Evolutionary conservation across 2,329 filamentous ascomycete species (phyloP), one percentile per base, ranked within the genome.

Genomic region (Fusarium luffae): DNA sequence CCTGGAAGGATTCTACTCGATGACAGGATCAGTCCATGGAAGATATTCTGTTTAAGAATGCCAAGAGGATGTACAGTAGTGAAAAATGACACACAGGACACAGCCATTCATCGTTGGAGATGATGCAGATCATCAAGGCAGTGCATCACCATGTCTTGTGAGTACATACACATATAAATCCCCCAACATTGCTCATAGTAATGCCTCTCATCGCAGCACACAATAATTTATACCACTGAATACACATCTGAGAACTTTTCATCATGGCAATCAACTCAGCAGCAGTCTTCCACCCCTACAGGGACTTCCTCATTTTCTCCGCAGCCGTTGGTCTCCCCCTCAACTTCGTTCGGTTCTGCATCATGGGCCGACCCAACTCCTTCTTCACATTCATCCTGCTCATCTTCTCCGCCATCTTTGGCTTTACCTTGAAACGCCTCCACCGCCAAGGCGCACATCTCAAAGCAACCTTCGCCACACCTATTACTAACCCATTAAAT

Each of bases 41-140:
- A 11, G 9, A n/a, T 23, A 23, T 37, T 37, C 9, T n/a, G 10
- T n/a, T 37, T n/a, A 1, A n/a, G 9, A 23, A 23, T 23, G 21
- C 21, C 21, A 23, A 23, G 21, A 23, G 21, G 21, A 23, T 23
- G 21, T 23, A 23, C 21, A 23, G 21, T 23, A 5, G 16, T 34
- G 1, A 0, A n/a, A 37, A 0, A 11, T 37, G 9, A 37, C 32
- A 37, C 32, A 9, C 34, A n/a, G 10, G 1, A 12, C 10, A 12
- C 4, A 37, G 18, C 2, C 34, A 1, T 4, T 37, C 18, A n/a
- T 37, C 18, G 1, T 37, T n/a, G 5, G 2, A 37, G 18, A n/a
- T 11, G 2, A n/a, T 37, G 34, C 1, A 37, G 18, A 37, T 37
- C 34, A n/a, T 37, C 2, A 2, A 37, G 18, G 34, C 34, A 37